phyloP scores from a whole-genome alignment of 2,329 filamentous ascomycete species.

The Fusarium cicatricum region DNA sequence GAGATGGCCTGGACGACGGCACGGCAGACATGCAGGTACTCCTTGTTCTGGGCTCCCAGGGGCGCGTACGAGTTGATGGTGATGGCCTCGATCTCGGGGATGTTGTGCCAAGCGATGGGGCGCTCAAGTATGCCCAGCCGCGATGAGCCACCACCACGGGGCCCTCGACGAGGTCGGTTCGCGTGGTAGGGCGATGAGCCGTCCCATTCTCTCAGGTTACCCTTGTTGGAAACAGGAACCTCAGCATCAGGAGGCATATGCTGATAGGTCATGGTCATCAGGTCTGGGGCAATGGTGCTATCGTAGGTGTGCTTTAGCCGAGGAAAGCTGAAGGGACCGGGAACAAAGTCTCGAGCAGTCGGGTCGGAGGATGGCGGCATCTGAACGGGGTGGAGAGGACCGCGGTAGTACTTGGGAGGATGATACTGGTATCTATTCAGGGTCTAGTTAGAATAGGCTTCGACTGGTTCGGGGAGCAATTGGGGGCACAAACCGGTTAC shows the following conservation, averaged over 20 bases:
- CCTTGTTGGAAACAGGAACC: slow-evolving; percentile 55
- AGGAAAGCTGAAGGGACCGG: slow-evolving; percentile 88
- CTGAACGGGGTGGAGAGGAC: slow-evolving; percentile 91
- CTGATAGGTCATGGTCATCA: slow-evolving; percentile 87
- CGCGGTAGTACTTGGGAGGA: slow-evolving; percentile 92
- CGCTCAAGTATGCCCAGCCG: slow-evolving; percentile 76
- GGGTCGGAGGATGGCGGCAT: slow-evolving; percentile 88
- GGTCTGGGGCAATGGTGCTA: slow-evolving; percentile 83
- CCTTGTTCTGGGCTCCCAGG: slow-evolving; percentile 72
- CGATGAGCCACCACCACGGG: slow-evolving; percentile 74
- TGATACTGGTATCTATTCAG: slow-evolving; percentile 88
- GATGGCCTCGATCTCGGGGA: slow-evolving; percentile 82
- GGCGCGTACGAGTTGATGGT: slow-evolving; percentile 82
- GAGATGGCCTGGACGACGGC: slow-evolving; percentile 88
- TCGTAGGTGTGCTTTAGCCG: slow-evolving; percentile 91
- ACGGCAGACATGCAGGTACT: slow-evolving; percentile 81
- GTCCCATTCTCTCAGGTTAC: slow-evolving; percentile 85
- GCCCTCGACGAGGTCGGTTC: slow-evolving; percentile 85
- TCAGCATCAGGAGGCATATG: slow-evolving; percentile 83
- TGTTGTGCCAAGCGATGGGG: slow-evolving; percentile 80
- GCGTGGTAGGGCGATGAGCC: slow-evolving; percentile 93
- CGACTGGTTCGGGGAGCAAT: neutral
- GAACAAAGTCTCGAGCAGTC: slow-evolving; percentile 84
- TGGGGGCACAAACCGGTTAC: slow-evolving; percentile 53
- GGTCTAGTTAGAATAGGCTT: neutral